phyloP scores from a whole-genome alignment of 2,329 filamentous ascomycete species.

The Sporothrix brunneoviolacea region DNA sequence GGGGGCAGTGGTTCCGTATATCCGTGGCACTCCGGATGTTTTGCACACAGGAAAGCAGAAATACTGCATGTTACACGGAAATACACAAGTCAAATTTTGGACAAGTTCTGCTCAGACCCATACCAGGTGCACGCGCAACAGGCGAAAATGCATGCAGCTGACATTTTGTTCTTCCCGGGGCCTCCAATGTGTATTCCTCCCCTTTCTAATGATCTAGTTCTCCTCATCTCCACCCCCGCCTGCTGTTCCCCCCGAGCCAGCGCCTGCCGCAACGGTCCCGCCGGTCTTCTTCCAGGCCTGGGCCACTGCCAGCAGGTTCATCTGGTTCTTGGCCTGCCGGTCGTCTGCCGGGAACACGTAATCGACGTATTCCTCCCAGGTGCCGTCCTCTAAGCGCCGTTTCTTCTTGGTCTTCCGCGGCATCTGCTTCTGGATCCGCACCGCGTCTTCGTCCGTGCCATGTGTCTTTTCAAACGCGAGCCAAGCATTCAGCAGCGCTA shows the following conservation, averaged over 20 bases:
- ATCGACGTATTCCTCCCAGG: conserved; percentile 94
- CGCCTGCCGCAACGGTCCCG: conserved; percentile 9
- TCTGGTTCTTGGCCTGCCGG: conserved; percentile 73
- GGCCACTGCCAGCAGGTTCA: conserved; percentile 76
- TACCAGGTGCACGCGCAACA: no score
- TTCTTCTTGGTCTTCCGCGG: conserved; percentile 88
- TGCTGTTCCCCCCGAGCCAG: neutral
- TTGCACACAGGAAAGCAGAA: no score
- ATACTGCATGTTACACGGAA: no score
- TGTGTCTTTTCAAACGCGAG: conserved; percentile 84
- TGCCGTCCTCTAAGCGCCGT: conserved; percentile 84
- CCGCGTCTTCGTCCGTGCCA: conserved; percentile 66
- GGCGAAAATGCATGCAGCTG: no score
- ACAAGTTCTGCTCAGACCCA: no score
- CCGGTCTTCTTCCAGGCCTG: conserved; percentile 74
- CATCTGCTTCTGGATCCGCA: conserved; percentile 87
- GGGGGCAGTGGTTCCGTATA: no score
- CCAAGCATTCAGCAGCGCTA: conserved; percentile 86
- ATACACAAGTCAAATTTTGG: no score
- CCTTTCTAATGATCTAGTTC: no score
- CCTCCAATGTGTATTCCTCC: no score
- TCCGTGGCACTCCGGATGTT: no score
- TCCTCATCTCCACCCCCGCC: no score
- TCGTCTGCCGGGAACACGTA: conserved; percentile 97
- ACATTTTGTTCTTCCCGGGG: no score